phyloP scores from a whole-genome alignment of 352 stramenopile species.

The Phytophthora chlamydospora region DNA sequence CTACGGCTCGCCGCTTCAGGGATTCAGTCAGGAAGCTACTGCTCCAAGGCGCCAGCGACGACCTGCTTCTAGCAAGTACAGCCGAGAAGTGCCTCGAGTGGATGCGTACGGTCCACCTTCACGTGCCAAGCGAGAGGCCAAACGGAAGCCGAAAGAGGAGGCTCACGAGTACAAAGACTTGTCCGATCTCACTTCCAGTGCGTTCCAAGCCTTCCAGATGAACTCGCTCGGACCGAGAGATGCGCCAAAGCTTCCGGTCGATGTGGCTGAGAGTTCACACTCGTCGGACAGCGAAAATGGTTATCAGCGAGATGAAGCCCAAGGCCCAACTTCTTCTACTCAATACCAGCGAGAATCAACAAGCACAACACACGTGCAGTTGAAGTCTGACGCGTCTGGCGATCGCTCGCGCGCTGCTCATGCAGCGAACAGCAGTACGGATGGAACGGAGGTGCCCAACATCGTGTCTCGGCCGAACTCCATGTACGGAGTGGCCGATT shows the following conservation, averaged over 20 bases:
- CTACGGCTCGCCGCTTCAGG: constrained; percentile 23
- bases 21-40: constrained; percentile 13
- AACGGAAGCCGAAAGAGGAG: constrained; percentile 16
- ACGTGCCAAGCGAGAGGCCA: constrained; percentile 13
- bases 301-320: constrained; percentile 26
- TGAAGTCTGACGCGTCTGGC: constrained; percentile 27
- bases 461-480: constrained; percentile 48
- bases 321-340: constrained; percentile 19
- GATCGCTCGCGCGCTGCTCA: constrained; percentile 18
- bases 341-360: constrained; percentile 30
- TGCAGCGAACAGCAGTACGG: constrained; percentile 38
- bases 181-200: constrained; percentile 67
- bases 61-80: constrained; percentile 4
- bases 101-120: constrained; percentile 3
- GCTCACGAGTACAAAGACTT: constrained; percentile 58
- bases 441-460: constrained; percentile 33
- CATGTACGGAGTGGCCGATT: constrained; percentile 60
- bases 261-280: constrained; percentile 26
- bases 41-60: constrained; percentile 13
- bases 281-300: constrained; percentile 25
- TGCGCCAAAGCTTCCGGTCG: constrained; percentile 23
- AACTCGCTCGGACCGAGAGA: constrained; percentile 33
- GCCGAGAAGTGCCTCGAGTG: neutral
- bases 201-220: constrained; percentile 68
- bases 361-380: constrained; percentile 28